Evolutionary conservation across 2,329 filamentous ascomycete species (phyloP), one percentile per base, ranked within the genome.

Genomic region (Diaporthe vaccinii): DNA sequence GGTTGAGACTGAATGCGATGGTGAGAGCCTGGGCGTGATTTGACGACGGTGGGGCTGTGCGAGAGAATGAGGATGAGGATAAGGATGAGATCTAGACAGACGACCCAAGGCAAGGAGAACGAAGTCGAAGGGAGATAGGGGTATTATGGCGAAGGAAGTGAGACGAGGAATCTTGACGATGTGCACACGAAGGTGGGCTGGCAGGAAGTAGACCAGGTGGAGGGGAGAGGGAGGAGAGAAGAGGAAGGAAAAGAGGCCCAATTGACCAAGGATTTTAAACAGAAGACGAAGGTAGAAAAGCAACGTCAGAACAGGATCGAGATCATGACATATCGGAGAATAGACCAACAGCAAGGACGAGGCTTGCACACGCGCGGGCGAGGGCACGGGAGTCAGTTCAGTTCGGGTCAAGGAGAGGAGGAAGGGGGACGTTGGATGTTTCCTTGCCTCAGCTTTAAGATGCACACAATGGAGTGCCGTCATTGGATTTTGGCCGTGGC

Each of bases 161-260:
- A 73, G 62, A 71, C 59, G 72, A 68, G 70, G 31, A 75, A 76
- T 76, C 57, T 70, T 76, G 75, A 68, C 58, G 57, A 44, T 53
- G 44, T 53, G 70, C 70, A 62, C 57, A 62, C 31, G 41, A 65
- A 36, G 41, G 61, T 25, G 28, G 58, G 59, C 49, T 49, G 57
- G 69, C 69, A 39, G 69, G 44, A 49, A 9, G 57, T 14, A 59
- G 36, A 17, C 28, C 36, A 46, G 49, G 39, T 58, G 68, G 49
- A 41, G 22, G 58, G n/a, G 44, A 65, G 36, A 57, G 44, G 44
- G 61, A 49, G 39, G 39, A 34, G 61, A 39, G 61, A 62, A 49
- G 44, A 72, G 12, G 25, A 25, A 39, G 46, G 36, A 57, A 34
- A 39, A 73, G 20, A 57, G 51, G 39, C 61, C 71, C 46, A 65